Evolutionary conservation across 495 filamentous ascomycete species (phyloP), one percentile per base, ranked within the genome.

Genomic region (Viridothelium virens): DNA sequence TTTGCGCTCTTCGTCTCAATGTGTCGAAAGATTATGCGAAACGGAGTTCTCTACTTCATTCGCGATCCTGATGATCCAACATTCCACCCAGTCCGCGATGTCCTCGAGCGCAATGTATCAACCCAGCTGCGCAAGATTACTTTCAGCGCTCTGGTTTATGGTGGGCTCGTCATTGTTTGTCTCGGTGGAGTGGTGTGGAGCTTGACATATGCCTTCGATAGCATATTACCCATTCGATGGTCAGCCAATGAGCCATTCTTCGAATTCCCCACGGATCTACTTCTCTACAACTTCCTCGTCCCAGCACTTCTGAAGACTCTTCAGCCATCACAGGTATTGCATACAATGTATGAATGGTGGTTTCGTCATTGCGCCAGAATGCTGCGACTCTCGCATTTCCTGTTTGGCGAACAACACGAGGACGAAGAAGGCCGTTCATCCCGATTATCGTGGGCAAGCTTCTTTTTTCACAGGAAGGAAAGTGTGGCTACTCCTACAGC

Each of bases 1-100:
- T 99, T 99, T 74, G 94, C 94, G 31, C 81, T 97, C 14, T 99
- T 99, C 74, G 94, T 99, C 56, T 92, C 92, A 50, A 97, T 99
- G 94, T 99, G 94, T 77, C 87, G 94, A 62, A 97, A 96, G 79
- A 96, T 97, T 63, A 88, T 99, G 87, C 85, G 94, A 67, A 88
- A 81, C 62, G 94, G 94, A 48, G 94, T 97, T 56, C 82, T 99
- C 64, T 97, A 96, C 79, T 99, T 99, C 77, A 97, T 99, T 70
- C 89, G 94, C 53, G 94, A 99, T 77, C 94, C 94, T 12, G 95
- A 99, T 78, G 94, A 99, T 75, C 94, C 94, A 41, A 97, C 91
- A 16, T 97, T 99, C 75, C 94, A 99, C 74, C 94, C 94, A 1
- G 92, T 99, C 18, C 88, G 94, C 25, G 94, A 99, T 78, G 94